A percentile compares a stretch with the other conserved stretches of the same genome.
Evolutionary conservation across 257 asterid genomes (phyloP).

Genomic region (Solanum peruvianum): DNA sequence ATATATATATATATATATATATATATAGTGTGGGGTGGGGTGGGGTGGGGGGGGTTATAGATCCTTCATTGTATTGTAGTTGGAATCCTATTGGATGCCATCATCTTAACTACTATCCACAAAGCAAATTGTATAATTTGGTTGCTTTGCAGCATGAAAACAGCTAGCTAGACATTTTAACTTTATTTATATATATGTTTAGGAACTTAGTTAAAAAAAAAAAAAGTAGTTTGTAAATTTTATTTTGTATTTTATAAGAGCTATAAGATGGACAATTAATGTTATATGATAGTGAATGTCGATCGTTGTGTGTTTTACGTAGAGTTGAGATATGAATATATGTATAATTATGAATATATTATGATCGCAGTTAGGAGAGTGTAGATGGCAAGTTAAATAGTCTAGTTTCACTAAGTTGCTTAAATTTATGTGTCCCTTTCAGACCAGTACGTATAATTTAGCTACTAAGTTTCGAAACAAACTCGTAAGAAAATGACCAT

Average conservation of each 20-base stretch:
- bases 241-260: background rate
- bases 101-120: background rate
- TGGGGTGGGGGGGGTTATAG: background rate
- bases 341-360: no score
- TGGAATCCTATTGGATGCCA: background rate
- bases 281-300: background rate
- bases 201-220: background rate
- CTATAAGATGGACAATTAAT: background rate
- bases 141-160: background rate
- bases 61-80: background rate
- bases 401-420: background rate
- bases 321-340: no score
- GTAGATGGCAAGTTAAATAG: no score
- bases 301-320: background rate
- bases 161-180: background rate
- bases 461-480: background rate
- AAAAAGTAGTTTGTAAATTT: background rate
- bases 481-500: background rate
- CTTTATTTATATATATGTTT: background rate
- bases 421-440: rapidly evolving
- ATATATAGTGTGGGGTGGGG: no score
- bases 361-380: no score
- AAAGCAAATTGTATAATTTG: background rate
- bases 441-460: no score
- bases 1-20: no score